Percentiles rank a stretch among this genome's conserved stretches.
Conservation (phyloP, 176 grass and related monocot species). For the Zea mays region Zm-B73-REFERENCE-NAM-5.0 NC_050098.1:209600501-209601000, state of each 20-base stretch:
- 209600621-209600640: constrained; percentile 56
- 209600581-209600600: background rate
- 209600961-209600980: constrained; percentile 17
- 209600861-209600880: constrained; percentile 95
- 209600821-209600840: constrained; percentile 38
- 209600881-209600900: constrained; percentile 94
- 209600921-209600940: constrained; percentile 56
- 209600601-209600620: constrained; percentile 4
- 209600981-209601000: constrained; percentile 78
- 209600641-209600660: constrained; percentile 94
- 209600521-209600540: constrained; percentile 99
- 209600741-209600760: constrained; percentile 83
- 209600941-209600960: constrained; percentile 1
- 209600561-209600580: background rate
- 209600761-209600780: constrained; percentile 52
- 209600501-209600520: constrained; percentile 97
- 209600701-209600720: constrained; percentile 86
- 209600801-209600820: background rate
- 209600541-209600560: constrained; percentile 69
- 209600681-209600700: constrained; percentile 97
- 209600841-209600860: constrained; percentile 97
- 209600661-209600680: constrained; percentile 93
- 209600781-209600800: constrained; percentile 14
- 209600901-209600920: constrained; percentile 99
- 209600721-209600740: constrained; percentile 99